Evolutionary conservation across 768 basidiomycete genomes (phyloP).

Genomic region (Auriscalpium orientale): DNA sequence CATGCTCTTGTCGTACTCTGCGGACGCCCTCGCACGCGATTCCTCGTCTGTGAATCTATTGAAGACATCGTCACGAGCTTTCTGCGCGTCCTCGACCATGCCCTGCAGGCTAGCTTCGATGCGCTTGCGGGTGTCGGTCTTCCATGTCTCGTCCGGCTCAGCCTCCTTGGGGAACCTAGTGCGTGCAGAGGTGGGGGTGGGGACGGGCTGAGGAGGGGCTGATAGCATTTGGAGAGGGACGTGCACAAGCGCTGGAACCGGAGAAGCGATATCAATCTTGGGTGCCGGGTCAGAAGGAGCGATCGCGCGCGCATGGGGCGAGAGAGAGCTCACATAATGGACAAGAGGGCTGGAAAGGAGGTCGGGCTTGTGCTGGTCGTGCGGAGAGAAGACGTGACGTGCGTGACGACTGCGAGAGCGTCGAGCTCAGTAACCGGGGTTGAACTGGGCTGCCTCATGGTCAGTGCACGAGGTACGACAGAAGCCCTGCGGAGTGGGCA

Average conservation of each 20-base stretch:
- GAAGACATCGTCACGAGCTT: constrained; percentile 4
- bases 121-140: constrained; percentile 7
- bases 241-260: constrained; percentile 5
- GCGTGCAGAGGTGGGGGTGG: constrained; percentile 9
- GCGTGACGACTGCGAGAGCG: constrained; percentile 5
- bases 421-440: constrained; percentile 2
- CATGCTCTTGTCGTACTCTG: constrained; percentile 11
- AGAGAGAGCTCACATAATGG: neutral
- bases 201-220: neutral
- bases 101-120: constrained; percentile 8
- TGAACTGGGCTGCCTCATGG: constrained; percentile 15
- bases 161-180: neutral
- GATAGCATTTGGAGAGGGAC: constrained; percentile 12
- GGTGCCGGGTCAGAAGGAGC: neutral
- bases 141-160: constrained; percentile 15
- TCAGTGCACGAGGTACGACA: constrained; percentile 14
- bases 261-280: constrained; percentile 5
- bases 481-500: neutral
- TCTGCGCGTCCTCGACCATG: constrained; percentile 12
- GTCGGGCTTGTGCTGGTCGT: neutral
- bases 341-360: neutral
- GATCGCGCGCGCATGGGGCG: neutral
- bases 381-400: constrained; percentile 4
- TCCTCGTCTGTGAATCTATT: neutral
- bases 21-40: constrained; percentile 1